phyloP scores from a whole-genome alignment of 139 green algal genomes.

The Volvox africanus region DNA sequence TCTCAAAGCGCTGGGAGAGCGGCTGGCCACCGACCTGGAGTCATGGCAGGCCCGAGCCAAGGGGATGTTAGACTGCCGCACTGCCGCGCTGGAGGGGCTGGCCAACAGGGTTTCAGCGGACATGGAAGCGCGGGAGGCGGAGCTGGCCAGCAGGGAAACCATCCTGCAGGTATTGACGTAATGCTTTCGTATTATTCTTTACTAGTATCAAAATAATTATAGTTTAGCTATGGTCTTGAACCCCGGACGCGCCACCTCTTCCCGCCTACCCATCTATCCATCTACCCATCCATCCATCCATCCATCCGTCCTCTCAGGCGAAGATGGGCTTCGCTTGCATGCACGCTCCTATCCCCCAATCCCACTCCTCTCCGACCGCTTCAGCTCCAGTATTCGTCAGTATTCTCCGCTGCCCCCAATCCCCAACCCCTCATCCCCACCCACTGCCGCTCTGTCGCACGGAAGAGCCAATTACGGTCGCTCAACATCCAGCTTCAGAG shows the following conservation, averaged over 20 bases:
- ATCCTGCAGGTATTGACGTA: neutral
- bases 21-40: constrained; percentile 10
- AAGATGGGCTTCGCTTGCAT: too few relatives aligned
- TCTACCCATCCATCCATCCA: neutral
- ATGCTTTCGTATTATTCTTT: neutral
- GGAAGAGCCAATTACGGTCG: neutral
- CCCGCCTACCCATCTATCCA: too few relatives aligned
- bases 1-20: constrained; percentile 16
- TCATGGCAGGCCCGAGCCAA: constrained; percentile 1
- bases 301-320: too few relatives aligned
- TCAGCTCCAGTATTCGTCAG: too few relatives aligned
- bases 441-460: neutral
- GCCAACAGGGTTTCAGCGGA: neutral
- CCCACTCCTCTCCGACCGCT: too few relatives aligned
- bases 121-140: constrained; percentile 18
- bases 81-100: constrained; percentile 20
- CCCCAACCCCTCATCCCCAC: too few relatives aligned
- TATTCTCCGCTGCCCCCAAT: too few relatives aligned
- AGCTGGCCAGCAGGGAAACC: neutral
- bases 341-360: too few relatives aligned
- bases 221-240: too few relatives aligned
- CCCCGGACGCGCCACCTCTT: too few relatives aligned
- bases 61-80: constrained; percentile 32
- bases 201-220: too few relatives aligned
- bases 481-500: constrained; percentile 15